These are phyloP conservation scores for Salpingoeca rosetta DNA, from an alignment of 78 protist species.

Conservation along the genomic window DNA sequence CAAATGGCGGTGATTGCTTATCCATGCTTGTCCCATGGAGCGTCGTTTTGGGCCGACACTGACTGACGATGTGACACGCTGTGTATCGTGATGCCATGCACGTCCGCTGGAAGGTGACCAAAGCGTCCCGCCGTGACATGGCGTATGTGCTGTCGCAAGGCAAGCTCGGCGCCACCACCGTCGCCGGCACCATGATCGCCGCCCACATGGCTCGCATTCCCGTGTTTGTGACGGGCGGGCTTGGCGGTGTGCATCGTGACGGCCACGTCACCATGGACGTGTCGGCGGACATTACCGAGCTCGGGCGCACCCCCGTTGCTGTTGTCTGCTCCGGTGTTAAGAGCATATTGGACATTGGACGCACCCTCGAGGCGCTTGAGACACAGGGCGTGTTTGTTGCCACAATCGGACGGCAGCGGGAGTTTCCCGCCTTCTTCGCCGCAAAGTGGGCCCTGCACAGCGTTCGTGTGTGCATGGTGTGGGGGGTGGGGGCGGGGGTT, in stretches of 20 bases:
- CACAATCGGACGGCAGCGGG: slow-evolving; percentile 20
- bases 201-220: slow-evolving; percentile 53
- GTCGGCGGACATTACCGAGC: slow-evolving; percentile 91
- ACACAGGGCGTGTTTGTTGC: slow-evolving; percentile 79
- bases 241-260: slow-evolving; percentile 69
- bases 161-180: slow-evolving; percentile 87
- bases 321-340: slow-evolving; percentile 96
- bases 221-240: slow-evolving; percentile 95
- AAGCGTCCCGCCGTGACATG: slow-evolving; percentile 82
- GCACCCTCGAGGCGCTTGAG: slow-evolving; percentile 61
- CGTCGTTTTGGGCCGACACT: too few relatives aligned
- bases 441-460: slow-evolving; percentile 2
- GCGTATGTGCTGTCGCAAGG: slow-evolving; percentile 44
- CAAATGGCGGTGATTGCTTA: too few relatives aligned
- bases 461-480: neutral
- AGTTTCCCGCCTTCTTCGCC: slow-evolving; percentile 83
- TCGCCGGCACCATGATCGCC: slow-evolving; percentile 79
- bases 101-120: slow-evolving; percentile 20
- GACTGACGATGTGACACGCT: neutral
- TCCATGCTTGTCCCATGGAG: too few relatives aligned
- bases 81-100: neutral
- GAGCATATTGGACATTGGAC: slow-evolving; percentile 83
- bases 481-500: neutral
- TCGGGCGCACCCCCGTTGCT: slow-evolving; percentile 77
- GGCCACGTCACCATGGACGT: slow-evolving; percentile 69